Percentiles rank a stretch among this genome's conserved stretches.
Conservation (phyloP, 352 stramenopile genomes). For the Phytophthora hibernalis region DNA sequence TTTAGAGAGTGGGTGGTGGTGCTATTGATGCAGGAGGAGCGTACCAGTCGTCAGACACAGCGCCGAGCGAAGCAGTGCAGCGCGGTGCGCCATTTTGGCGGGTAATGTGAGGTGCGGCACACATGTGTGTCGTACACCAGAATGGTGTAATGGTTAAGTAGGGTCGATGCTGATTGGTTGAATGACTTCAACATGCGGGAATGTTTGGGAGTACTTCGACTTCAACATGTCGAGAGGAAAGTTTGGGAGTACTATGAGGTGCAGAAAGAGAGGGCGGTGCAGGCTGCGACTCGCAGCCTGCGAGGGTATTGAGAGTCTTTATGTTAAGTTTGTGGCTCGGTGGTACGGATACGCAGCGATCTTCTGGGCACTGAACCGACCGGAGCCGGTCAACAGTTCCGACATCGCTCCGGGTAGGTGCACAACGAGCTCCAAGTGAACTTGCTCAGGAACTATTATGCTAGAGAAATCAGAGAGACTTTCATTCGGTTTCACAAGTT, state of each 20-base stretch:
- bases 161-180: not conserved
- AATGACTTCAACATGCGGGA: not conserved
- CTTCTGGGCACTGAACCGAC: conserved; percentile 11
- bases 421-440: not conserved
- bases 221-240: no score
- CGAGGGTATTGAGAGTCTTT: no score
- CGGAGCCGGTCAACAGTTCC: conserved; percentile 2
- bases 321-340: not conserved
- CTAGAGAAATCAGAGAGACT: conserved; percentile 9
- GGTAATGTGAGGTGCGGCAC: no score
- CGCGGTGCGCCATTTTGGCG: conserved; percentile 48
- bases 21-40: not conserved
- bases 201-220: no score
- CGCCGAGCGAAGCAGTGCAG: conserved; percentile 74
- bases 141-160: no score
- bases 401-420: not conserved
- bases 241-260: no score
- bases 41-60: conserved; percentile 81
- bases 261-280: no score
- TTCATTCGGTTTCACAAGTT: conserved; percentile 14
- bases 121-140: no score
- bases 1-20: not conserved
- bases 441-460: not conserved
- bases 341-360: not conserved
- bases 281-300: no score